A percentile compares a stretch with the other conserved stretches of the same genome.
These are phyloP conservation scores for Volvox reticuliferus DNA, from an alignment of 139 green algal species.

Conservation along the genomic window DNA sequence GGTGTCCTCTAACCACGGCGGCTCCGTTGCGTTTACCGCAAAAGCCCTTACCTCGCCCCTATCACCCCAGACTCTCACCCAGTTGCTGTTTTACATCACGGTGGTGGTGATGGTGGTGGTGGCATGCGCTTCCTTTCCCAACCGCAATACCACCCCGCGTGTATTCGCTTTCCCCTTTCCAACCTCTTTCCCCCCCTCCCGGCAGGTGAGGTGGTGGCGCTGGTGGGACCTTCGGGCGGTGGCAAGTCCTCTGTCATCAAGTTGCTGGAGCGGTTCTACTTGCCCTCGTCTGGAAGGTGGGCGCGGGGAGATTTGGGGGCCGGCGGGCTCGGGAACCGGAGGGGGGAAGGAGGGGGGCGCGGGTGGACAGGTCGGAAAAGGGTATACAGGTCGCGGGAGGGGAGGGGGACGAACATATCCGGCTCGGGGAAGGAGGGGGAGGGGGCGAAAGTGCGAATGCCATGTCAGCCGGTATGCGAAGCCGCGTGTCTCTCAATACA, in stretches of 20 bases:
- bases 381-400: too few species aligned
- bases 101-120: too few species aligned
- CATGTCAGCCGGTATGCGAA: background rate
- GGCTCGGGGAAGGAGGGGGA: background rate
- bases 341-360: slow-evolving; percentile 3
- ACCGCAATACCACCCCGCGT: too few species aligned
- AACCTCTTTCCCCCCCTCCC: background rate
- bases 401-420: too few species aligned
- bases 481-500: too few species aligned
- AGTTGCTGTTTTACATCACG: too few species aligned
- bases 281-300: slow-evolving; percentile 55
- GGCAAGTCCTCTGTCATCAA: slow-evolving; percentile 94
- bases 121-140: too few species aligned
- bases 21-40: too few species aligned
- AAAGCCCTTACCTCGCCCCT: too few species aligned
- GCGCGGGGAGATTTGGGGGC: background rate
- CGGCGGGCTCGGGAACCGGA: background rate
- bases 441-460: background rate
- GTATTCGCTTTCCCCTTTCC: too few species aligned
- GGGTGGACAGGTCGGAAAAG: background rate
- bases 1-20: too few species aligned
- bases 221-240: slow-evolving; percentile 88
- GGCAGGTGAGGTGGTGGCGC: slow-evolving; percentile 80
- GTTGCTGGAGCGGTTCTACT: slow-evolving; percentile 94
- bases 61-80: too few species aligned